Evolutionary conservation across 2,329 filamentous ascomycete genomes (phyloP).

Genomic region (Coccinonectria pachysandricola): DNA sequence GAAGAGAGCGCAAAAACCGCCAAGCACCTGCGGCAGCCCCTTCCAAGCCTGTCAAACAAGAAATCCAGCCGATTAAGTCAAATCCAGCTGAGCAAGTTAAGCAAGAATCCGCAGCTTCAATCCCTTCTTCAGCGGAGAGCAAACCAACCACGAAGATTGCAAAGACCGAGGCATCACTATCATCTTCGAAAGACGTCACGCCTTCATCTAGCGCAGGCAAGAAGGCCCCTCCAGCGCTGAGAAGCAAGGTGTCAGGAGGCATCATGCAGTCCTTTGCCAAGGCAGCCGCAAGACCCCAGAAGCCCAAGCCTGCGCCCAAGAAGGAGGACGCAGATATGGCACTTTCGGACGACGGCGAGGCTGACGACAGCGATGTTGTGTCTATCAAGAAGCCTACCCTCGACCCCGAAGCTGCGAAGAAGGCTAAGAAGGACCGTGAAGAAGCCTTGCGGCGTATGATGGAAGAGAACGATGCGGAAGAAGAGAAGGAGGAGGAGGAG

Average conservation of each 20-base stretch:
- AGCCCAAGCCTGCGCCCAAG: conserved; percentile 36
- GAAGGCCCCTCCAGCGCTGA: conserved; percentile 31
- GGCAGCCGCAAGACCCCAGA: conserved; percentile 29
- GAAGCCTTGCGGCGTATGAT: conserved; percentile 32
- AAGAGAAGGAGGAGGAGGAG: conserved; percentile 33
- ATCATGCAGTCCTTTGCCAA: conserved; percentile 77
- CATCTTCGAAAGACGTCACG: conserved; percentile 15
- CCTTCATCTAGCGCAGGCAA: conserved; percentile 18
- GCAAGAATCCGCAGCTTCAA: too few species aligned
- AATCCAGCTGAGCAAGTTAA: conserved; percentile 14
- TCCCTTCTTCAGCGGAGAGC: too few species aligned
- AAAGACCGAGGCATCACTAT: conserved; percentile 4
- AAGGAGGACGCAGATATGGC: conserved; percentile 26
- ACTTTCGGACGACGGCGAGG: conserved; percentile 31
- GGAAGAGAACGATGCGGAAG: conserved; percentile 50
- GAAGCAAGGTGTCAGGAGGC: conserved; percentile 48
- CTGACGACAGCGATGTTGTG: conserved; percentile 27
- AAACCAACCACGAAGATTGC: too few species aligned
- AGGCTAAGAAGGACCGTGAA: conserved; percentile 27
- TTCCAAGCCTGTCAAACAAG: conserved; percentile 13
- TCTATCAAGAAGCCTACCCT: conserved; percentile 14
- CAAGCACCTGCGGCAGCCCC: conserved; percentile 17
- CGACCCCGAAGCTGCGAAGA: conserved; percentile 17
- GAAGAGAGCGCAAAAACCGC: conserved; percentile 32
- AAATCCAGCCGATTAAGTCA: conserved; percentile 12